phyloP scores from a whole-genome alignment of 345 rosid species.

The Mangifera indica region DNA sequence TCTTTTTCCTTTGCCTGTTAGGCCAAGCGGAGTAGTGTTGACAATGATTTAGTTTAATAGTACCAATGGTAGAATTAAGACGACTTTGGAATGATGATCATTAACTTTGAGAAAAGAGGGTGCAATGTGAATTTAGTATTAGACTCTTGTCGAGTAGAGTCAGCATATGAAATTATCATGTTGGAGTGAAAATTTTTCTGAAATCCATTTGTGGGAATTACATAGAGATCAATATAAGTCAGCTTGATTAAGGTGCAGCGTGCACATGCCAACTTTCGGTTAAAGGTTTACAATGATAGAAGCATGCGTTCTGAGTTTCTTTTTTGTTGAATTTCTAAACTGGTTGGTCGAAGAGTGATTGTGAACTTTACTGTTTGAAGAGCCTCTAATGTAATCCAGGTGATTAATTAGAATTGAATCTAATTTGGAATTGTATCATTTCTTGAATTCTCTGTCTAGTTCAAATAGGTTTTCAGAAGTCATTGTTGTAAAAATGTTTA shows the following conservation, averaged over 20 bases:
- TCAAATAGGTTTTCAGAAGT: neutral
- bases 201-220: neutral
- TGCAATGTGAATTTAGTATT: neutral
- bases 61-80: neutral
- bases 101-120: neutral
- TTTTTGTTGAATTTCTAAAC: too few relatives aligned
- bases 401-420: neutral
- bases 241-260: neutral
- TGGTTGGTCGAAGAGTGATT: neutral
- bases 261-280: neutral
- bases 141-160: too few relatives aligned
- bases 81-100: neutral
- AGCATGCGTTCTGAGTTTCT: too few relatives aligned
- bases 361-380: neutral
- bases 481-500: neutral
- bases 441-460: neutral
- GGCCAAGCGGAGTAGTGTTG: neutral
- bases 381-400: neutral
- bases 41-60: neutral
- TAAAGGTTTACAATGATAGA: too few relatives aligned
- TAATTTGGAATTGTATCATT: neutral
- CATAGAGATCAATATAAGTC: neutral
- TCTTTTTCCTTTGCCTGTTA: neutral
- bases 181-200: neutral
- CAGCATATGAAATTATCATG: too few relatives aligned